These are phyloP conservation scores for Adansonia digitata DNA, from an alignment of 345 rosid genomes.

Conservation along the genomic window DNA sequence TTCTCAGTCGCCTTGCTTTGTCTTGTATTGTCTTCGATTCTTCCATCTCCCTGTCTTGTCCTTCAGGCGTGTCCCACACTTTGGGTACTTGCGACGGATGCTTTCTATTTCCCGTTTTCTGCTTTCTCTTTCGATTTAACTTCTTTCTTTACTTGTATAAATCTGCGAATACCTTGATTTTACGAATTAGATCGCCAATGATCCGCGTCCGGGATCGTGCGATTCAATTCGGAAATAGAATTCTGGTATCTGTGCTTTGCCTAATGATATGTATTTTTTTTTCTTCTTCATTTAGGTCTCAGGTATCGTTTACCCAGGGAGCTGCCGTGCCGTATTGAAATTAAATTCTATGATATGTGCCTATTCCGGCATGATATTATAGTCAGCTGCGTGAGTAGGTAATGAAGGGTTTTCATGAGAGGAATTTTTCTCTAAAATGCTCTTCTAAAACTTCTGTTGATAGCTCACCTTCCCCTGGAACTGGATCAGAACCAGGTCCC, in stretches of 20 bases:
- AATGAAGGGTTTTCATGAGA: conserved; percentile 69
- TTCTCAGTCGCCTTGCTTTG: too few relatives aligned
- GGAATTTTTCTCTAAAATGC: conserved; percentile 40
- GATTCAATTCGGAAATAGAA: neutral
- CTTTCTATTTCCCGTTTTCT: neutral
- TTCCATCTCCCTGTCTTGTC: neutral
- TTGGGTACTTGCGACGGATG: neutral
- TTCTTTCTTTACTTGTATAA: neutral
- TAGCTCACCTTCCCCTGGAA: conserved; percentile 32
- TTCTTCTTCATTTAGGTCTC: neutral
- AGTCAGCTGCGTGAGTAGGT: conserved; percentile 39
- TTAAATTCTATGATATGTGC: conserved; percentile 28
- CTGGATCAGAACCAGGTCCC: conserved; percentile 47
- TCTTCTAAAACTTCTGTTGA: conserved; percentile 38
- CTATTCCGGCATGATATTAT: conserved; percentile 7
- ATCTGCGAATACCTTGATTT: neutral
- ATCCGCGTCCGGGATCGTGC: neutral
- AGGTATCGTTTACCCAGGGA: neutral
- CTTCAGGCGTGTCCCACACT: neutral
- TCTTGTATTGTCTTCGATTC: neutral
- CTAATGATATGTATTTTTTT: neutral
- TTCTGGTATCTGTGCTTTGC: neutral
- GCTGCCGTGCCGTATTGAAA: neutral
- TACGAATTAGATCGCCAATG: neutral
- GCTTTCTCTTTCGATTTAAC: neutral